Evolutionary conservation across 225 moss, liverwort and hornwort species (phyloP), one percentile per base, ranked within the genome.

Genomic region (Thuidium tamariscinum): DNA sequence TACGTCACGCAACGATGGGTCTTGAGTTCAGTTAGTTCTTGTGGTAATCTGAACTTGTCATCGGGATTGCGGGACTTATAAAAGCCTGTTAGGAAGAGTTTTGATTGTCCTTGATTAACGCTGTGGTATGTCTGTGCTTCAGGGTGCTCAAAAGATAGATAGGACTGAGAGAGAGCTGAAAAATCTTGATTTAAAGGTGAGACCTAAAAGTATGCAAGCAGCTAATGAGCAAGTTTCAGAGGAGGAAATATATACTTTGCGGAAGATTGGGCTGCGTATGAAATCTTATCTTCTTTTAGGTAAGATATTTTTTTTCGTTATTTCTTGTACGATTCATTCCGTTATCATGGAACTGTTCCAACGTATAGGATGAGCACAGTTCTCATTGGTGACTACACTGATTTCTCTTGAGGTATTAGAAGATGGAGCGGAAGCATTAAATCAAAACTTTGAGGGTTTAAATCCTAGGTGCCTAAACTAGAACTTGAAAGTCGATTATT

Each of bases 181-280:
- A 78, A 94, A 95, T 78, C 88, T 97, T n/a, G 90, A 95, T 83
- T 91, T 86, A 79, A 90, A 90, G 21, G 80, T 95, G 76, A 91
- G 80, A 29, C 95, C 95, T 82, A 94, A 94, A 75, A 93, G 88
- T 75, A 79, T 88, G 86, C 92, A 89, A 77, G 21, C 81, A 74
- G 93, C 78, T 76, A 89, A 87, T 42, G 93, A 97, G 90, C 89
- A 93, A 85, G 89, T 99, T 46, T 95, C 96, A 37, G 95, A 94
- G 16, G 97, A 96, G 91, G 99, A 99, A 85, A 93, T 86, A 84
- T 90, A 93, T 72, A 95, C 95, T 91, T 93, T 92, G 85, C 88
- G 90, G 81, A 99, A 95, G 89, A 92, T 99, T 77, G 99, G 96
- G 41, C 76, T 99, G 92, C 95, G 91, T 62, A 99, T 99, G 99